Base-by-base conservation (phyloP, 768 basidiomycete genomes). In the Kwoniella sp. region DNA sequence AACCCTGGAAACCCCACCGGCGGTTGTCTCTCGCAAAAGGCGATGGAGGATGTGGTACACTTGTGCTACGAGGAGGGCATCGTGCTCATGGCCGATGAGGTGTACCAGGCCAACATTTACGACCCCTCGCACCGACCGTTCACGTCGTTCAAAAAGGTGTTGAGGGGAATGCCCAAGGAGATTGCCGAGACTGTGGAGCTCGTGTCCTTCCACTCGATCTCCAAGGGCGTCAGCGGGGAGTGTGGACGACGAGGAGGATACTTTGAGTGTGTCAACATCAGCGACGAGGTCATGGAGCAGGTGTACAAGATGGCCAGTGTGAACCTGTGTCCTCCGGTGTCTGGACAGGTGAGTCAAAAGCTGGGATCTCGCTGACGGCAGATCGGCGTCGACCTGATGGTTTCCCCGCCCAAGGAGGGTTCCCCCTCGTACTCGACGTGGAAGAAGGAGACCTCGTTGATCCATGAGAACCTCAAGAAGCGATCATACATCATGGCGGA, bases 1-100 rank as follows among this genome's bases (percentile, higher is more conserved):
- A 99, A 99, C 78, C 93, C 93, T 0, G 93, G 93, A 20, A 99
- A 98, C 77, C 93, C 95, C 19, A 98, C 95, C 0, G 95, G 93
- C 34, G 82, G 85, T 3, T 80, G 93, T 44, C 81, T 99, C 10
- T 81, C 84, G 58, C 78, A 82, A 52, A 59, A 74, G 25, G 87
- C 86, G 19, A 87, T 90, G 79, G 77, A 79, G 50, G 77, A 80
- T 42, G 80, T 99, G 51, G 83, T 95, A n/a, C 76, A 82, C 23
- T 75, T 98, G 9, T 93, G 90, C 76, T 87, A 91, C 70, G 79
- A 86, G 60, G 78, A 96, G 76, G 78, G 79, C 6, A 83, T 99
- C 51, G 86, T 93, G 19, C 82, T 99, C 44, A 82, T 98, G 59
- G 93, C 93, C 0, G 93, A 99, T 74, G 93, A 99, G 74, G 93